Conservation (phyloP, 1,284 basidiomycete genomes). For the Rhodotorula sp. region DNA sequence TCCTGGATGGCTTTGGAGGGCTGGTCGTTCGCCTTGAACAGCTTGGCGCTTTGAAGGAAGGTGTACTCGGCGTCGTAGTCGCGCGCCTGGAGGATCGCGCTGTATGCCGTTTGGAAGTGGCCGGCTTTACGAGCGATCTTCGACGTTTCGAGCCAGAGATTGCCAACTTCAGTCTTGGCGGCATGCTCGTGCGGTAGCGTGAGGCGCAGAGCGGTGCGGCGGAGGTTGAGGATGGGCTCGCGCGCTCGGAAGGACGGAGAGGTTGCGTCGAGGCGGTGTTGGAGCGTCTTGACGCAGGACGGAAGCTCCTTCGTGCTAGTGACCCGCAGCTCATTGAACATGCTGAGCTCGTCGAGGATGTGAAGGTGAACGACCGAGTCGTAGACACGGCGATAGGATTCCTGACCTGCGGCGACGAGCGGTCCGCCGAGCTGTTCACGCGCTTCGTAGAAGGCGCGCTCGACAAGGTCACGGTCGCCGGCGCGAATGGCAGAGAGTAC, state of each 20-base stretch:
- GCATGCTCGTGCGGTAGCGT: conserved; percentile 22
- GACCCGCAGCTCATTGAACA: conserved; percentile 60
- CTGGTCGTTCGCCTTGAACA: conserved; percentile 76
- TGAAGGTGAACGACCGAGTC: conserved; percentile 85
- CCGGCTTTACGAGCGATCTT: conserved; percentile 94
- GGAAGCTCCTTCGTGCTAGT: background rate
- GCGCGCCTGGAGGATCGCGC: conserved; percentile 86
- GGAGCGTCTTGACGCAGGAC: conserved; percentile 19
- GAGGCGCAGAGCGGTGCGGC: conserved; percentile 78
- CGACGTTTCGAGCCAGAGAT: conserved; percentile 86
- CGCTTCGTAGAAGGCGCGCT: conserved; percentile 62
- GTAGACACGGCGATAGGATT: conserved; percentile 81
- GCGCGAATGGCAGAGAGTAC: conserved; percentile 77
- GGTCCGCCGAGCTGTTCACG: conserved; percentile 75
- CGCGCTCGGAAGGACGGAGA: conserved; percentile 88
- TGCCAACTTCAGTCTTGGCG: conserved; percentile 62
- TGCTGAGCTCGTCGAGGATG: conserved; percentile 80
- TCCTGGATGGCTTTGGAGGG: conserved; percentile 84
- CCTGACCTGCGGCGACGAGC: conserved; percentile 73
- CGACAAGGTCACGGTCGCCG: conserved; percentile 21
- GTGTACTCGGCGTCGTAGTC: conserved; percentile 72
- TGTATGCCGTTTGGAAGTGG: conserved; percentile 96
- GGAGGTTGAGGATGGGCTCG: conserved; percentile 86
- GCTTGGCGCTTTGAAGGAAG: conserved; percentile 89
- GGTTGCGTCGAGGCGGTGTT: conserved; percentile 65